These are phyloP conservation scores for Nidularia sp. DNA, from an alignment of 768 basidiomycete species.

Conservation along the genomic window DNA sequence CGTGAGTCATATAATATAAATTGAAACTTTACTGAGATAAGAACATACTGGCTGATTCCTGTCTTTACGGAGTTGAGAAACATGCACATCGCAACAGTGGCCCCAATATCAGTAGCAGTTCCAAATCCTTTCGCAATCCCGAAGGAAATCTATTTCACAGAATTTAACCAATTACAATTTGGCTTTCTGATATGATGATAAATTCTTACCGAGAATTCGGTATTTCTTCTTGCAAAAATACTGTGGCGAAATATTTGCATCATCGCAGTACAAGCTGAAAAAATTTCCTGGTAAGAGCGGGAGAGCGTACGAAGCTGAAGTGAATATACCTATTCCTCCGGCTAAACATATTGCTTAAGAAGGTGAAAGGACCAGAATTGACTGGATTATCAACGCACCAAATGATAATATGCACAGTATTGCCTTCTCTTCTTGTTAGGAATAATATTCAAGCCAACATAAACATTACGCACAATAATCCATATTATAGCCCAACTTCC, in stretches of 20 bases:
- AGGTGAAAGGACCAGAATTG: not conserved
- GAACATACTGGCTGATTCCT: constrained; percentile 21
- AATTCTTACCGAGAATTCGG: not conserved
- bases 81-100: constrained; percentile 28
- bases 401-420: not conserved
- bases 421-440: not conserved
- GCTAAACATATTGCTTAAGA: not conserved
- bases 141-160: constrained; percentile 21
- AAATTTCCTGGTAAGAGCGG: not conserved
- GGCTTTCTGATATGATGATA: not conserved
- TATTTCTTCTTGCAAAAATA: not conserved
- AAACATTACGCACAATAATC: not conserved
- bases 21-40: not conserved
- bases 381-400: not conserved
- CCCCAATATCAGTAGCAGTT: constrained; percentile 28
- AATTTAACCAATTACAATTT: not conserved
- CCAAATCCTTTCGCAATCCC: constrained; percentile 31
- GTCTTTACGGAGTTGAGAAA: constrained; percentile 21
- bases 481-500: not conserved
- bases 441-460: not conserved
- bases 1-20: not conserved
- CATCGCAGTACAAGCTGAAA: not conserved
- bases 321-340: not conserved
- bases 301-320: not conserved
- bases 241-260: not conserved